Conservation (phyloP, 2,329 filamentous ascomycete genomes). For the Kalmusia sp. region DNA sequence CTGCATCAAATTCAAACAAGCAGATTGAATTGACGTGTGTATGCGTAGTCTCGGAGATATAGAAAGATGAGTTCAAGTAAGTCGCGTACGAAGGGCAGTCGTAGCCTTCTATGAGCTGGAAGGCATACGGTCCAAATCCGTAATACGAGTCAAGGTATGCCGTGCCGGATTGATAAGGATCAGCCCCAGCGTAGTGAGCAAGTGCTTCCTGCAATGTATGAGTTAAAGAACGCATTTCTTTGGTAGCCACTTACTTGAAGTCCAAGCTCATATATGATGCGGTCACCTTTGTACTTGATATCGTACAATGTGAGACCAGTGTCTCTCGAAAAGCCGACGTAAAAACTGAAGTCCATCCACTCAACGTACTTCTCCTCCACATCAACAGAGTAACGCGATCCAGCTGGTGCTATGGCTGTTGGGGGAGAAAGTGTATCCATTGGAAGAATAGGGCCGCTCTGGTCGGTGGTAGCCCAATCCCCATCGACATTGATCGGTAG, state of each 20-base stretch:
- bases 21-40: slow-evolving; percentile 56
- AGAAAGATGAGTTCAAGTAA: slow-evolving; percentile 57
- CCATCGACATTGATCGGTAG: slow-evolving; percentile 58
- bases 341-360: slow-evolving; percentile 63
- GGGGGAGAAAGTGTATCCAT: slow-evolving; percentile 63
- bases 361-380: slow-evolving; percentile 53
- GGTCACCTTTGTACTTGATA: slow-evolving; percentile 61
- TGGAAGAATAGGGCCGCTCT: slow-evolving; percentile 46
- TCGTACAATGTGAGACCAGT: slow-evolving; percentile 59
- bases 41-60: slow-evolving; percentile 47
- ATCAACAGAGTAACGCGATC: slow-evolving; percentile 55
- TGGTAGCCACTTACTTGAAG: slow-evolving; percentile 53
- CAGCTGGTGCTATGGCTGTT: slow-evolving; percentile 53
- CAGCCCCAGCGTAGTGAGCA: slow-evolving; percentile 59
- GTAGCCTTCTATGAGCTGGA: slow-evolving; percentile 55
- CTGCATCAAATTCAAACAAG: slow-evolving; percentile 32
- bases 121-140: slow-evolving; percentile 56
- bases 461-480: slow-evolving; percentile 54
- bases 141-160: slow-evolving; percentile 58
- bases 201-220: slow-evolving; percentile 52
- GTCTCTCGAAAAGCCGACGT: slow-evolving; percentile 56
- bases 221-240: not conserved
- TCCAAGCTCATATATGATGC: slow-evolving; percentile 62
- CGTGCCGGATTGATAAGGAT: slow-evolving; percentile 56
- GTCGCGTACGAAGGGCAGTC: slow-evolving; percentile 62